A percentile compares a stretch with the other conserved stretches of the same genome.
These are phyloP conservation scores for Beverwykella pulmonaria DNA, from an alignment of 495 filamentous ascomycete species.

Conservation along the genomic window DNA sequence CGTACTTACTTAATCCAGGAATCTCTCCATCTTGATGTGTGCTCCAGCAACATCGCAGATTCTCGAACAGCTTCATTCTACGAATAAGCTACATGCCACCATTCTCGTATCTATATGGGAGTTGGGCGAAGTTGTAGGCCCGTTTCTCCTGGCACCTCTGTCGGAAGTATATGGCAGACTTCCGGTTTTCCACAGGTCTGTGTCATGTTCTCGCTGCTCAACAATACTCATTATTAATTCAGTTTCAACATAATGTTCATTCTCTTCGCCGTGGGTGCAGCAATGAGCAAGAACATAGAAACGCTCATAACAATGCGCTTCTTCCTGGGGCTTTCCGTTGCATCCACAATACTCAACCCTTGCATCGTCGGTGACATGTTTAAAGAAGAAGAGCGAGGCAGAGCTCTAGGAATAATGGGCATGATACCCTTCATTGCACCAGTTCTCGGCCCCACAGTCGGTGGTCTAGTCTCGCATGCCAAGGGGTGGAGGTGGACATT, in stretches of 20 bases:
- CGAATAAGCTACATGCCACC: slow-evolving; percentile 36
- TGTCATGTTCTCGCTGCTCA: background rate
- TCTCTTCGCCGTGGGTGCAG: slow-evolving; percentile 56
- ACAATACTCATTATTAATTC: no score
- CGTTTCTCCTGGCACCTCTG: slow-evolving; percentile 62
- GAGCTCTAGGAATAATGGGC: slow-evolving; percentile 54
- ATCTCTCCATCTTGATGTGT: slow-evolving; percentile 32
- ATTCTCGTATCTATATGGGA: slow-evolving; percentile 49
- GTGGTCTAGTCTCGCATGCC: slow-evolving; percentile 56
- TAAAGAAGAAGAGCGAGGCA: slow-evolving; percentile 49
- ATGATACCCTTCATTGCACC: slow-evolving; percentile 58
- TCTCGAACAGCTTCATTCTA: slow-evolving; percentile 39
- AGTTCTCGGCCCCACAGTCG: slow-evolving; percentile 58
- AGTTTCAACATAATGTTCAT: slow-evolving; percentile 57
- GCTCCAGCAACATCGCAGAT: slow-evolving; percentile 31
- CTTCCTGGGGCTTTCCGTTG: slow-evolving; percentile 55
- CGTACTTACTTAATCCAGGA: background rate
- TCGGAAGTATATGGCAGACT: slow-evolving; percentile 67
- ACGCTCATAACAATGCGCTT: slow-evolving; percentile 62
- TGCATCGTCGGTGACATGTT: slow-evolving; percentile 60
- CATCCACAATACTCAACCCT: slow-evolving; percentile 53
- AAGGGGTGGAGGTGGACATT: slow-evolving; percentile 69
- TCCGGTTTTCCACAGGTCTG: slow-evolving; percentile 52
- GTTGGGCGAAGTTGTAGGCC: slow-evolving; percentile 60
- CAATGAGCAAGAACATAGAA: slow-evolving; percentile 50